Percentiles rank a stretch among this genome's conserved stretches.
Conservation (phyloP, 371 early-diverging fungal genomes). For the Mortierella sp. region DNA sequence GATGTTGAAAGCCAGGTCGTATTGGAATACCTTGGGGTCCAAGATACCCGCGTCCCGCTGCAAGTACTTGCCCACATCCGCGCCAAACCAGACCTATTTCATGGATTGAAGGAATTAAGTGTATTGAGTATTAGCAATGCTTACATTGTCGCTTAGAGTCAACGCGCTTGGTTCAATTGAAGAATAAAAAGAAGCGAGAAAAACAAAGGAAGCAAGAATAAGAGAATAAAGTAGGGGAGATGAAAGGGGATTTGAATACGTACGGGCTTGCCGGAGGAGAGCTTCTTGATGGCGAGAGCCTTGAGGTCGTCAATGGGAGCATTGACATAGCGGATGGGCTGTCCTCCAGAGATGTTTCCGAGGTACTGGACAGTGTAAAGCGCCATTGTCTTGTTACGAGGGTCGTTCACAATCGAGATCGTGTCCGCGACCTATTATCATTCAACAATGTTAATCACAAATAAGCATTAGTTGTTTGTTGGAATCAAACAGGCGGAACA, state of each 20-base stretch:
- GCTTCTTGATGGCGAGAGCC: constrained; percentile 69
- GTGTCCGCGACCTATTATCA: constrained; percentile 69
- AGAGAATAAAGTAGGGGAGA: background rate
- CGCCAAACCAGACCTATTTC: constrained; percentile 81
- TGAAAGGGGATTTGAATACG: background rate
- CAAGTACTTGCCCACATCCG: constrained; percentile 81
- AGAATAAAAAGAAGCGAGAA: no score
- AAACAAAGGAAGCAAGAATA: background rate
- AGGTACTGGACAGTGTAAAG: constrained; percentile 84
- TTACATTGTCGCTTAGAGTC: background rate
- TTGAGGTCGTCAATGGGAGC: constrained; percentile 71
- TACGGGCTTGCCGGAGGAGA: constrained; percentile 75
- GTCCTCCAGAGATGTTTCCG: constrained; percentile 82
- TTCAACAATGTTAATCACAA: constrained; percentile 3
- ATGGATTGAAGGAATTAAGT: background rate
- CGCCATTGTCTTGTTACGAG: constrained; percentile 72
- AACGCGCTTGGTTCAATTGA: no score
- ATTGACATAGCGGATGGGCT: constrained; percentile 79
- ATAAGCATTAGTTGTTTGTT: background rate
- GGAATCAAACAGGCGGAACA: background rate
- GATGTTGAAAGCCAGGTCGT: constrained; percentile 77
- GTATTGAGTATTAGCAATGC: background rate
- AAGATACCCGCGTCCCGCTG: constrained; percentile 69
- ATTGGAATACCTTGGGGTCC: constrained; percentile 78
- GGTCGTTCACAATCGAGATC: constrained; percentile 84